Percentiles rank a stretch among this genome's conserved stretches.
Conservation (phyloP, 2,329 filamentous ascomycete species). For the Chalara sp. region DNA sequence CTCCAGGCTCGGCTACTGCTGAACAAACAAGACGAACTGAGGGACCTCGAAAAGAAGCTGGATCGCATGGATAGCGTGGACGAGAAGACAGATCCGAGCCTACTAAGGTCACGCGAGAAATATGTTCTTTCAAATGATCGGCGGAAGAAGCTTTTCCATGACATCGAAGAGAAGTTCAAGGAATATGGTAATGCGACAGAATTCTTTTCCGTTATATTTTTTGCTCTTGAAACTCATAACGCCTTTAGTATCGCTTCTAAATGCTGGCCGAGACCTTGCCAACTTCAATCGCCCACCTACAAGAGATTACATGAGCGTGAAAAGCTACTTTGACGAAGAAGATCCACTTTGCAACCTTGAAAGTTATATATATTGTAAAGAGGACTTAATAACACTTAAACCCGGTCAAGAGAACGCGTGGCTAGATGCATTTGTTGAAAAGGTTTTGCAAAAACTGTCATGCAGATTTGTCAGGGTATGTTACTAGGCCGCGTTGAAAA, state of each 20-base stretch:
- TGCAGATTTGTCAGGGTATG: constrained; percentile 3
- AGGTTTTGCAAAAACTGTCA: constrained; percentile 13
- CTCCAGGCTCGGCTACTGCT: constrained; percentile 31
- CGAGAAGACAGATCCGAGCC: background rate
- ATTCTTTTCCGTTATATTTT: too few species aligned
- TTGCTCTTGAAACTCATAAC: too few species aligned
- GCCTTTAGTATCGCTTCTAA: constrained; percentile 3
- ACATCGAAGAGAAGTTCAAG: constrained; percentile 10
- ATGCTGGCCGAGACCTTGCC: constrained; percentile 12
- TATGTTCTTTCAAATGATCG: constrained; percentile 3
- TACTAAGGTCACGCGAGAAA: constrained; percentile 3
- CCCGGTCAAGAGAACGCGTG: constrained; percentile 32
- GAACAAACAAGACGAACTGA: constrained; percentile 16
- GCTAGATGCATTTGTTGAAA: constrained; percentile 31
- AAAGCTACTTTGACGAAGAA: constrained; percentile 21
- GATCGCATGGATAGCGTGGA: constrained; percentile 10
- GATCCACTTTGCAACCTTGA: constrained; percentile 18
- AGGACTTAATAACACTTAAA: constrained; percentile 33
- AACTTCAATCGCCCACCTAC: constrained; percentile 23
- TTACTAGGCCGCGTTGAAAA: too few species aligned
- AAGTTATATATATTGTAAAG: constrained; percentile 29
- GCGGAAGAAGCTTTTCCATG: constrained; percentile 6
- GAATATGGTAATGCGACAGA: constrained; percentile 3
- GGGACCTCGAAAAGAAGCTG: constrained; percentile 14
- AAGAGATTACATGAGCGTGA: constrained; percentile 28